A percentile compares a stretch with the other conserved stretches of the same genome.
phyloP scores from a whole-genome alignment of 345 rosid species.

The Erucastrum elatum region DNA sequence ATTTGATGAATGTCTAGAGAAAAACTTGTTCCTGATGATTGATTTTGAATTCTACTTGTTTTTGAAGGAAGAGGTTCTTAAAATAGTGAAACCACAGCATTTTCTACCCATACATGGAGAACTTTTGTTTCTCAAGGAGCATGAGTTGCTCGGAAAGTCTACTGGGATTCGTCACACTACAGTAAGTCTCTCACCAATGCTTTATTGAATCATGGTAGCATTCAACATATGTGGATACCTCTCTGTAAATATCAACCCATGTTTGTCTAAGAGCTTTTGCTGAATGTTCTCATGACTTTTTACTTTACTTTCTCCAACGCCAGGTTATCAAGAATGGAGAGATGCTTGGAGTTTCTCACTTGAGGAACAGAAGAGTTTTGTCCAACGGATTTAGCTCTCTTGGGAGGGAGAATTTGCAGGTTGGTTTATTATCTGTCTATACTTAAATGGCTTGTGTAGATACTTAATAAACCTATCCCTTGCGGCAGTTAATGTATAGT shows the following conservation, averaged over 20 bases:
- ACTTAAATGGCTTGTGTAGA: constrained; percentile 21
- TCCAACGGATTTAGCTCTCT: constrained; percentile 91
- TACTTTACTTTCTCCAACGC: constrained; percentile 20
- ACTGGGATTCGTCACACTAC: constrained; percentile 93
- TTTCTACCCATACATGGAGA: constrained; percentile 98
- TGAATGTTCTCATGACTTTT: not conserved
- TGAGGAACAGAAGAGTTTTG: constrained; percentile 90
- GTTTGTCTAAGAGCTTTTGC: not conserved
- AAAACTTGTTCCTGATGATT: constrained; percentile 1
- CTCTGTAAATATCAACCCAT: no score
- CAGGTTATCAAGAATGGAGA: constrained; percentile 99
- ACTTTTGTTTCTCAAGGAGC: constrained; percentile 95
- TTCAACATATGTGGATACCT: not conserved
- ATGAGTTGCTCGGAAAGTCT: constrained; percentile 88
- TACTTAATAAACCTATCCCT: constrained; percentile 28
- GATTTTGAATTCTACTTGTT: constrained; percentile 5
- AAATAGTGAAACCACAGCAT: constrained; percentile 96
- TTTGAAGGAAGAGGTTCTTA: constrained; percentile 91
- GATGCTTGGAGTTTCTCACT: constrained; percentile 99
- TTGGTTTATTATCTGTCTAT: constrained; percentile 34
- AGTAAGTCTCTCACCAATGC: constrained; percentile 50
- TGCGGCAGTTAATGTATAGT: constrained; percentile 87
- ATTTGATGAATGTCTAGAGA: not conserved
- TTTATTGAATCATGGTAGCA: not conserved
- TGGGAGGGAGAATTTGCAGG: constrained; percentile 96